Evolutionary conservation across 805 yeast genomes (phyloP), one percentile per base, ranked within the genome.

Genomic region (Hagleromyces aurorensis): DNA sequence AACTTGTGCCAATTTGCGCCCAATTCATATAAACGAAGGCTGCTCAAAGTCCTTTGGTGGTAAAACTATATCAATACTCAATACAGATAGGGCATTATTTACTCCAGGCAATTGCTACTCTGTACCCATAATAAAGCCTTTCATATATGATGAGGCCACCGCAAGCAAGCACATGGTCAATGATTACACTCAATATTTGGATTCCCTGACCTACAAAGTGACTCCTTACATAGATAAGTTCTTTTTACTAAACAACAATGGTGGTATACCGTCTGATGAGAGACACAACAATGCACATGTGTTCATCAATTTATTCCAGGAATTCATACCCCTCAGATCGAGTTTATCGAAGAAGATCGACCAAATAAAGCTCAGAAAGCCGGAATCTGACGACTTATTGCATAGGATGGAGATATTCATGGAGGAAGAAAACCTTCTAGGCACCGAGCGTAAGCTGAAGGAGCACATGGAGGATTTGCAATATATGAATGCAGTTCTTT

Each of bases 191-290:
- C 34, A 39, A 16, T 59, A 62, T 16, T 50, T 69, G 25, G 38
- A 40, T 9, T 36, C 44, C 7, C 36, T 57, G 19, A 52, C 54
- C 24, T 23, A 41, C 34, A 11, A 59, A 59, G 27, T 40, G 65
- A 1, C 35, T 13, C 43, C 48, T 2, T 30, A 37, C 16, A 69
- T 91, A 23, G 98, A 91, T 40, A 91, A 91, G 43, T 58, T 89
- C 16, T 71, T 89, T 6, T 75, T 78, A 38, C 62, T 91, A 17
- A 96, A 86, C 45, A 72, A 76, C 1, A 52, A 69, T 12, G 99
- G 99, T 2, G 99, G 99, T 0, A 78, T 85, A 5, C 97, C 97
- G 0, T 80, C 93, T 1, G 62, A 75, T 14, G 95, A 85, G 49
- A 66, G 97, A 35, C 70, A 75, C 34, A 74, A 76, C 33, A 75